Percentiles rank a stretch among this genome's conserved stretches.
These are phyloP conservation scores for Botrytis byssoidea DNA, from an alignment of 2,329 filamentous ascomycete genomes.

Conservation along the genomic window DNA sequence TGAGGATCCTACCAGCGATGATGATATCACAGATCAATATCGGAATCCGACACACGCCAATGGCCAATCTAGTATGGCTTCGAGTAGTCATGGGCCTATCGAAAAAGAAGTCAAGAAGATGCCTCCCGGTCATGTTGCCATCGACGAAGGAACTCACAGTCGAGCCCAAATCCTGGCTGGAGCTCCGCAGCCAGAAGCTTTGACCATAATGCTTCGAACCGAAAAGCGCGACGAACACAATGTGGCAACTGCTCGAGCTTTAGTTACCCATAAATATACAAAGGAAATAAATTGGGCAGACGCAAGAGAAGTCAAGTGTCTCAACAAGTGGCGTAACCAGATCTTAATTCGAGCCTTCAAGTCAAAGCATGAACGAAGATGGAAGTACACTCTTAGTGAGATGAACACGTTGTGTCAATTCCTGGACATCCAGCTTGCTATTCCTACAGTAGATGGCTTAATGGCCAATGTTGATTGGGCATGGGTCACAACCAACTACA, in stretches of 20 bases:
- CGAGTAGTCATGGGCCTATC: background rate
- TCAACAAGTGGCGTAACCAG: constrained; percentile 13
- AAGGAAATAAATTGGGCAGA: background rate
- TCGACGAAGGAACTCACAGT: background rate
- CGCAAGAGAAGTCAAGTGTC: background rate
- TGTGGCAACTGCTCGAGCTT: background rate
- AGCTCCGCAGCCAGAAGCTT: background rate
- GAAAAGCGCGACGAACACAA: background rate
- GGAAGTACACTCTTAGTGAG: background rate
- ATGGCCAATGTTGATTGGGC: background rate
- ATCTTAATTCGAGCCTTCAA: background rate
- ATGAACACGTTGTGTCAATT: background rate
- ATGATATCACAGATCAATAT: background rate
- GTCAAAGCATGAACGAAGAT: background rate
- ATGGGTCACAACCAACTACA: background rate
- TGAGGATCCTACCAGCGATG: background rate
- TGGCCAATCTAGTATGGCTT: background rate
- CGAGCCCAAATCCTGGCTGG: background rate
- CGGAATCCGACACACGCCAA: background rate
- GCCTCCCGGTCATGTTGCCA: background rate
- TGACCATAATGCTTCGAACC: background rate
- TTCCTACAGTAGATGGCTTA: background rate
- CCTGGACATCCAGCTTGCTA: background rate
- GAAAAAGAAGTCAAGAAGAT: background rate
- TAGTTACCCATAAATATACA: background rate